Evolutionary conservation across 2,329 filamentous ascomycete species (phyloP), one percentile per base, ranked within the genome.

Genomic region (Ascochyta koolunga): DNA sequence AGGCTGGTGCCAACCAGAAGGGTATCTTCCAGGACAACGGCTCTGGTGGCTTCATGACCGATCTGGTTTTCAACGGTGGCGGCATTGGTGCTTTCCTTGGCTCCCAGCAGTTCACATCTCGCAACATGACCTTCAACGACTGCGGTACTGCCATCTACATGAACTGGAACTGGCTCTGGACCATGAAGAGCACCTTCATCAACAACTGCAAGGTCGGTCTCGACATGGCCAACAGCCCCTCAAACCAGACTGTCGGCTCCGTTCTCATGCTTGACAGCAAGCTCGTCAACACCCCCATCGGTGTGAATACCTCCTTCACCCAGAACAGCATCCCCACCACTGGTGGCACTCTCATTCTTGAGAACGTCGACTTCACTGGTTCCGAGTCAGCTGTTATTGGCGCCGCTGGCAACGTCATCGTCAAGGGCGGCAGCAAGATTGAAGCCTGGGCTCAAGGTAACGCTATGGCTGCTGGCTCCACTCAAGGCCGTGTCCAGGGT

Each of bases 351-450:
- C 83, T 97, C 39, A 83, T 96, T 62, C 76, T 98, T 10, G 90
- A 96, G 77, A 97, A 97, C 64, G 90, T 96, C 29, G 91, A 97
- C 77, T 91, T 97, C 61, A 79, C 80, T 41, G 87, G 85, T 49
- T 86, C 90, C 48, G 80, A 83, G 6, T 81, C 84, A 21, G 91
- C 90, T 27, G 84, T 98, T 48, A 80, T 85, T 47, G 77, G 79
- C 45, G 71, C 78, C 19, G 80, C 78, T 58, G 87, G 85, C 39
- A 79, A 82, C 37, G 79, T 79, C 1, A 79, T 96, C 38, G 83
- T 97, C 25, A 77, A 80, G 2, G 91, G 91, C 55, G 89, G 89
- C 66, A 79, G 82, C 40, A 83, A 86, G 59, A 82, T 97, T 54
- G 73, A 79, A 2, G 87, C 86, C 5, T 99, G 89, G 84, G 82